Base-by-base conservation (phyloP, 2,329 filamentous ascomycete genomes). In the Penicillium hesseltinei region DNA sequence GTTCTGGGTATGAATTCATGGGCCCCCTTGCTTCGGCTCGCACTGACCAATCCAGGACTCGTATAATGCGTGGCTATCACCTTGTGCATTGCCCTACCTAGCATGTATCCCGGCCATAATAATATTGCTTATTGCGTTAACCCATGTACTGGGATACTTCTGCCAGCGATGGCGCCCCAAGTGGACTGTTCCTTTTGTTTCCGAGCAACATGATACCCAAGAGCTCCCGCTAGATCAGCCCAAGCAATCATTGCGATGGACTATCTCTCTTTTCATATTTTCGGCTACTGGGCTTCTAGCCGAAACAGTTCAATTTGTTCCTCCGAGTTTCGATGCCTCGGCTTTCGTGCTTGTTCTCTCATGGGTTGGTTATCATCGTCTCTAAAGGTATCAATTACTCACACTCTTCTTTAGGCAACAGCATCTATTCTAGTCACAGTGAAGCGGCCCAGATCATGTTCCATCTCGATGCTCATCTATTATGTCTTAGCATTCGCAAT, bases 131-230 rank as follows among this genome's bases (percentile, higher is more conserved):
- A 59, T 76, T 49, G 62, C 65, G 23, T 43, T 69, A 33, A 63
- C 63, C 27, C 69, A 75, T 56, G 7, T 74, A 9, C 40, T 74
- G n/a, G 62, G 60, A 5, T 61, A 63, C 25, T 38, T 67, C 1
- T 43, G 71, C 1, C 52, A 59, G 29, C 57, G 56, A 36, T 69
- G 63, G 65, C 71, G 75, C 42, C 79, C 83, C 35, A 69, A 64
- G 71, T 86, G 84, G 83, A 77, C 76, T 21, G 73, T 66, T 47
- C 74, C 81, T 4, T 85, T 86, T 58, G 70, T 85, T 19, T 65
- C 75, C 19, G 81, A 84, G 57, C 61, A 70, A 19, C 66, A 69
- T 35, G 62, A 68, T 36, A 57, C 46, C 42, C 49, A 63, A 40
- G 70, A 73, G 45, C 61, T 71, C 48, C 71, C 67, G 52, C 71